Base-by-base conservation (phyloP, 148 eudicot genomes). In the Chenopodium quinoa region DNA sequence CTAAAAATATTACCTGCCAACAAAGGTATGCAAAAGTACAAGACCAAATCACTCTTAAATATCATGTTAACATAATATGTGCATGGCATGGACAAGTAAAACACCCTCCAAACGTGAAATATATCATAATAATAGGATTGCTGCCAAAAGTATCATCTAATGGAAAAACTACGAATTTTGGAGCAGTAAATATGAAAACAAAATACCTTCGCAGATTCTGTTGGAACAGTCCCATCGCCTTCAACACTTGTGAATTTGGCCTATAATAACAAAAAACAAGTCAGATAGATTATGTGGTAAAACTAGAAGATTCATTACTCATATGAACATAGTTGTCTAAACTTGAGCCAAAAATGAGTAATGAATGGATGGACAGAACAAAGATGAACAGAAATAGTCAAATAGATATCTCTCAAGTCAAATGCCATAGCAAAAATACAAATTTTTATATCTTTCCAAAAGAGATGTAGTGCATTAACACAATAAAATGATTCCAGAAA, bases 141-240 rank as follows among this genome's bases (percentile, higher is more conserved):
- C 66, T 5, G 22, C 66, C 66, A 62, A 62, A 58, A 62, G 7
- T 14, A 25, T 22, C 62, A 56, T 56, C 16, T 14, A 56, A 56
- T 56, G 17, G 62, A 17, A 56, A 56, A 46, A 69, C 31, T 64
- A 20, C 79, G 25, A 69, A 70, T 78, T n/a, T 22, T 20, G 2
- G 12, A 67, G 56, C 47, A 76, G n/a, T 63, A 44, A 27, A 60
- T 34, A 64, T 67, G 69, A 25, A 9, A 22, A 78, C 66, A 78
- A 46, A 69, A 63, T 91, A 97, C 99, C 97, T 92, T 94, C 20
- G 98, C 92, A 66, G 99, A 97, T 88, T 97, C 99, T 64, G 86
- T 79, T 71, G 99, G 99, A 84, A 97, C 99, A 72, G 99, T 97
- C 68, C 98, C 99, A 84, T 97, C 99, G 62, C 99, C 99, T 85